Conservation (phyloP, 192 early-diverging fungal genomes). For the Funneliformis geosporum region DNA sequence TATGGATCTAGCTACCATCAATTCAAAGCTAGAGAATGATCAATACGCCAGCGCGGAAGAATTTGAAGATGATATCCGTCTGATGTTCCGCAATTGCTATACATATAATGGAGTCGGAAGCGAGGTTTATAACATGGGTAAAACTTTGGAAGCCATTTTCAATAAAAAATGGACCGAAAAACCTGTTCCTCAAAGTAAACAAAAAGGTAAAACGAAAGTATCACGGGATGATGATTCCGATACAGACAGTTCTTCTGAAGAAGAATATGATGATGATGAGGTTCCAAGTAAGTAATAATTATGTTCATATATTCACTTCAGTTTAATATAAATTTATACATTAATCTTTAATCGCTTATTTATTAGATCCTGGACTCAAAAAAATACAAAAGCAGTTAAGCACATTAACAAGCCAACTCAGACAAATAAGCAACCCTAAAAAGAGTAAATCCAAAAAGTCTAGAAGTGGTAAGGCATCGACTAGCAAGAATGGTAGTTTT, state of each 20-base stretch:
- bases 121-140: slow-evolving; percentile 63
- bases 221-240: slow-evolving; percentile 30
- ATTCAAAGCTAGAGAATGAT: slow-evolving; percentile 57
- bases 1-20: slow-evolving; percentile 78
- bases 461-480: neutral
- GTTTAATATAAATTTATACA: neutral
- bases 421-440: slow-evolving; percentile 2
- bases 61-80: slow-evolving; percentile 66
- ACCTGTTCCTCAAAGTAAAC: slow-evolving; percentile 37
- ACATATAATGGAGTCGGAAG: slow-evolving; percentile 64
- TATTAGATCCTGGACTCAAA: slow-evolving; percentile 1
- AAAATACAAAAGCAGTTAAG: neutral
- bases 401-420: neutral
- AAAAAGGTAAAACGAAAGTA: slow-evolving; percentile 30
- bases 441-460: slow-evolving; percentile 26
- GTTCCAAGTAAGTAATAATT: slow-evolving; percentile 31
- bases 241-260: slow-evolving; percentile 36
- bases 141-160: slow-evolving; percentile 66
- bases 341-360: neutral
- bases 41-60: slow-evolving; percentile 61
- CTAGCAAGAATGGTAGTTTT: neutral
- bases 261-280: slow-evolving; percentile 36
- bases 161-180: slow-evolving; percentile 61
- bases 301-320: neutral
- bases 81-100: slow-evolving; percentile 80